These are phyloP conservation scores for Balansia obtecta DNA, from an alignment of 2,329 filamentous ascomycete genomes.

Conservation along the genomic window DNA sequence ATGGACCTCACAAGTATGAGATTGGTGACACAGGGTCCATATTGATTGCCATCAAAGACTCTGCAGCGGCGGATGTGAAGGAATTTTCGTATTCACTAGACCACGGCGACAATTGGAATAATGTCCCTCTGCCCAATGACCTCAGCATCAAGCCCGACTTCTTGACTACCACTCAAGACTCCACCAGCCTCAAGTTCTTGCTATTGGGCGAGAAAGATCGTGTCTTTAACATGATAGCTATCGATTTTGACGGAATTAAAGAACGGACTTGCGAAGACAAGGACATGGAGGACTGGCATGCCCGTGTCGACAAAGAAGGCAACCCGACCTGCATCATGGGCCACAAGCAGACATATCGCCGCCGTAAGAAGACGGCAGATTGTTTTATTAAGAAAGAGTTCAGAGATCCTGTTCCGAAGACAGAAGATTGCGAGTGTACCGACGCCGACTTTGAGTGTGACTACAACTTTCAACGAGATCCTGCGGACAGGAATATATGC, in stretches of 20 bases:
- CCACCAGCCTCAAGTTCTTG: constrained; percentile 83
- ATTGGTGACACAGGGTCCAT: constrained; percentile 90
- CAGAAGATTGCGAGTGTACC: constrained; percentile 68
- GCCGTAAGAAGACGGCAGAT: constrained; percentile 75
- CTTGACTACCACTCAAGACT: constrained; percentile 83
- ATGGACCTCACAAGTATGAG: constrained; percentile 87
- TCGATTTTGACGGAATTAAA: constrained; percentile 76
- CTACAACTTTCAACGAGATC: constrained; percentile 67
- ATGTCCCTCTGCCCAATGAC: constrained; percentile 51
- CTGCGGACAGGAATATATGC: constrained; percentile 56
- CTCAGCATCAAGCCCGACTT: constrained; percentile 58
- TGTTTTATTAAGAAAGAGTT: constrained; percentile 86
- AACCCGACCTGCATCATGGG: constrained; percentile 90
- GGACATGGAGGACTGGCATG: constrained; percentile 83
- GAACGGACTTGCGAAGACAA: constrained; percentile 64
- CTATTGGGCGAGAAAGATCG: constrained; percentile 52
- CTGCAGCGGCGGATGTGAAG: constrained; percentile 44
- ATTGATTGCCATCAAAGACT: constrained; percentile 71
- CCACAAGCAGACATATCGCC: constrained; percentile 74
- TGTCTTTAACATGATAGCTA: constrained; percentile 53
- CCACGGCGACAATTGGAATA: constrained; percentile 76
- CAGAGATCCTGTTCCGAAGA: constrained; percentile 59
- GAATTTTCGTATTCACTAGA: constrained; percentile 69
- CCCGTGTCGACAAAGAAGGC: constrained; percentile 66
- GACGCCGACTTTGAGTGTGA: constrained; percentile 90